These are phyloP conservation scores for Nannochloropsis gaditana DNA, from an alignment of 108 stramenopile species.

Conservation along the genomic window DNA sequence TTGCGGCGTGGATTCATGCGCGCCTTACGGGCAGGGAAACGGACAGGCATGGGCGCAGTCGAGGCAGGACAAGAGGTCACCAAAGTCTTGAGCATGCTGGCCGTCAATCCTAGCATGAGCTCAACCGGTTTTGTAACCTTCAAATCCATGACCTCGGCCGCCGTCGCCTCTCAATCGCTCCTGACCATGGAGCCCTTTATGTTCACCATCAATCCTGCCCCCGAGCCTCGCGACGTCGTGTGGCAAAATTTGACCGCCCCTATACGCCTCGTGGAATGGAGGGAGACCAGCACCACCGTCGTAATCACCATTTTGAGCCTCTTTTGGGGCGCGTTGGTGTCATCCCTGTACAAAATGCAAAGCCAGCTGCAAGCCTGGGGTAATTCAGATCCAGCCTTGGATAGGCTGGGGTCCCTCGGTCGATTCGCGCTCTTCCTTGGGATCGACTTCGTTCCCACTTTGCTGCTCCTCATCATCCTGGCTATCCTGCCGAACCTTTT, in stretches of 20 bases:
- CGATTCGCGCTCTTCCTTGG: background rate
- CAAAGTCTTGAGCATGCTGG: background rate
- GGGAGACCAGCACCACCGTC: background rate
- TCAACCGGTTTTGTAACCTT: background rate
- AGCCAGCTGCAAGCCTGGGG: background rate
- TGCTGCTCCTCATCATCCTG: conserved; percentile 23
- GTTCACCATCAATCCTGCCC: conserved; percentile 2
- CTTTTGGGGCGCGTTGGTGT: background rate
- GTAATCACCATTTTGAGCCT: background rate
- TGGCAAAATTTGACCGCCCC: background rate
- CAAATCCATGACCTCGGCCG: background rate
- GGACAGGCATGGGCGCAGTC: background rate
- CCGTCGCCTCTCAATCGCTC: background rate
- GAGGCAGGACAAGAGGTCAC: background rate
- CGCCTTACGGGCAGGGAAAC: background rate
- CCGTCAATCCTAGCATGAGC: background rate
- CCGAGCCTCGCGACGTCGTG: background rate
- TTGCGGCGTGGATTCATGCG: background rate
- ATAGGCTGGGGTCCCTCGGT: background rate
- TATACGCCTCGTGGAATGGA: background rate
- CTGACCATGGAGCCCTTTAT: background rate
- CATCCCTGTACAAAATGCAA: background rate
- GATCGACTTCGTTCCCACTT: conserved; percentile 23
- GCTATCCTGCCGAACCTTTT: conserved; percentile 28
- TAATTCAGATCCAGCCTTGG: background rate